Conservation (phyloP, 129 eudicot genomes). For the Cynara cardunculus region DNA sequence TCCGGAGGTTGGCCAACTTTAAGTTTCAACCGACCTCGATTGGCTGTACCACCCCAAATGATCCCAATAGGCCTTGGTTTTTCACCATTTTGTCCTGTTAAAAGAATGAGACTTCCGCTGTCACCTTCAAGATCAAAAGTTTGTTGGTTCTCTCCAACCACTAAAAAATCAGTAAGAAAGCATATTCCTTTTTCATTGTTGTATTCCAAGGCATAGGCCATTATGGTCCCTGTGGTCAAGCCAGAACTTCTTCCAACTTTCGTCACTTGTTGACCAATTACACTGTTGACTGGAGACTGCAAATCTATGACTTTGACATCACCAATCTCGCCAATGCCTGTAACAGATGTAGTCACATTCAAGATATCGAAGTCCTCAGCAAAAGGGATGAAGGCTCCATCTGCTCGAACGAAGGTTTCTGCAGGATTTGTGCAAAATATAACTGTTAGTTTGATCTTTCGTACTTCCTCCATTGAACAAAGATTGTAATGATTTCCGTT, state of each 20-base stretch:
- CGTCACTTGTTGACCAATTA: constrained; percentile 70
- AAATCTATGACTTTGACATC: constrained; percentile 69
- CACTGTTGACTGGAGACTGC: constrained; percentile 70
- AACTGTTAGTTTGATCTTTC: constrained; percentile 11
- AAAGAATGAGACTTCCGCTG: constrained; percentile 81
- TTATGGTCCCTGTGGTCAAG: constrained; percentile 78
- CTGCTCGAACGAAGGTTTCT: constrained; percentile 94
- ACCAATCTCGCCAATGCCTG: constrained; percentile 75
- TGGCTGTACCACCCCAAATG: constrained; percentile 94
- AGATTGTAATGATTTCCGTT: not conserved
- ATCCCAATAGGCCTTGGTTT: constrained; percentile 82
- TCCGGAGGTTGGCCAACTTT: constrained; percentile 73
- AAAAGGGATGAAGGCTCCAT: constrained; percentile 90
- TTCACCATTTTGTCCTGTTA: constrained; percentile 58
- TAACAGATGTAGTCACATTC: constrained; percentile 56
- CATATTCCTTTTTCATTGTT: constrained; percentile 81
- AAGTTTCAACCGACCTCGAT: constrained; percentile 80
- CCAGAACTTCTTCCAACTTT: constrained; percentile 96
- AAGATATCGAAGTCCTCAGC: constrained; percentile 62
- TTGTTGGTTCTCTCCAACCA: constrained; percentile 78
- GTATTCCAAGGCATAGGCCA: constrained; percentile 88
- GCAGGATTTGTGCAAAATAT: constrained; percentile 22
- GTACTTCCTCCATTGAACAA: not conserved
- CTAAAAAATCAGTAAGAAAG: constrained; percentile 81
- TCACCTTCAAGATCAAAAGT: constrained; percentile 95